A percentile compares a stretch with the other conserved stretches of the same genome.
Evolutionary conservation across 768 basidiomycete species (phyloP).

Genomic region (Russula olivacea): DNA sequence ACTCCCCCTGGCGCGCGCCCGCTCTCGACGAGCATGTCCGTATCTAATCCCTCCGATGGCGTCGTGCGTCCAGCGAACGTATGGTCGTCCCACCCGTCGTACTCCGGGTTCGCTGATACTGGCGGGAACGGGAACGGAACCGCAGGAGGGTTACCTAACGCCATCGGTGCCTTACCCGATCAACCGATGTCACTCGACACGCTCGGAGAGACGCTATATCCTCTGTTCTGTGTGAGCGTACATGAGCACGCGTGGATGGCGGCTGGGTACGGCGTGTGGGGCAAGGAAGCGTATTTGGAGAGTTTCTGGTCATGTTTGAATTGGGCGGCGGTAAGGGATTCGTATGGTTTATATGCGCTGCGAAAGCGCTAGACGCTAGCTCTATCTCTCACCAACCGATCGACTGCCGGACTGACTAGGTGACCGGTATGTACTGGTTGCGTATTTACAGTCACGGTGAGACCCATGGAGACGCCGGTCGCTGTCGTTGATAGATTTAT

Average conservation of each 20-base stretch:
- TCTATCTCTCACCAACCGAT: not conserved
- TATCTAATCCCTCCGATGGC: not conserved
- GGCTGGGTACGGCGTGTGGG: slow-evolving; percentile 85
- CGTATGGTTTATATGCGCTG: slow-evolving; percentile 25
- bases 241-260: slow-evolving; percentile 85
- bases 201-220: slow-evolving; percentile 56
- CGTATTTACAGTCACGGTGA: not conserved
- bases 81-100: not conserved
- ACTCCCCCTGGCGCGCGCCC: slow-evolving; percentile 12
- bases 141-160: no score
- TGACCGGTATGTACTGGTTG: not conserved
- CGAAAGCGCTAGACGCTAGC: not conserved
- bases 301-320: slow-evolving; percentile 81
- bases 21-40: not conserved
- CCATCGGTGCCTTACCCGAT: not conserved
- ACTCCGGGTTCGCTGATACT: not conserved
- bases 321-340: slow-evolving; percentile 54
- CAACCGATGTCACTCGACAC: slow-evolving; percentile 18
- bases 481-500: not conserved
- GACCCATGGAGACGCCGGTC: no score
- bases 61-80: not conserved
- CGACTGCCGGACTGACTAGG: not conserved
- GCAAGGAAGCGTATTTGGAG: slow-evolving; percentile 78
- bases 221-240: slow-evolving; percentile 71
- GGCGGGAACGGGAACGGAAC: not conserved